Evolutionary conservation across 2,329 filamentous ascomycete species (phyloP).

Genomic region (Beauveria medogensis): DNA sequence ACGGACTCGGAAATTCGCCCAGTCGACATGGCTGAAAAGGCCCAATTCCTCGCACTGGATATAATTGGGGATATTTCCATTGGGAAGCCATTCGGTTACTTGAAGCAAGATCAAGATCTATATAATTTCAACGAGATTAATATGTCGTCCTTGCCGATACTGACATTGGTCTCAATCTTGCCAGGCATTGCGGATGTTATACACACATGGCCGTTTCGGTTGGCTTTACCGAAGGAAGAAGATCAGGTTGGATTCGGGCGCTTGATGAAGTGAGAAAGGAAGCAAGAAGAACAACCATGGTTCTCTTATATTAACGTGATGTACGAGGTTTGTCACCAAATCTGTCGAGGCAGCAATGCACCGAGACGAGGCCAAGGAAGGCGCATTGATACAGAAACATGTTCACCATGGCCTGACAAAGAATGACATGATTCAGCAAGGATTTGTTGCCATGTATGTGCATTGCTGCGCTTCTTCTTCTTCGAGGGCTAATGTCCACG

Average conservation of each 20-base stretch:
- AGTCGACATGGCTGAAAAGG: constrained; percentile 42
- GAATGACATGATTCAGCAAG: constrained; percentile 30
- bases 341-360: constrained; percentile 20
- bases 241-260: constrained; percentile 31
- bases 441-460: constrained; percentile 30
- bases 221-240: constrained; percentile 27
- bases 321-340: constrained; percentile 18
- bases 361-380: constrained; percentile 14
- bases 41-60: constrained; percentile 46
- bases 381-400: constrained; percentile 33
- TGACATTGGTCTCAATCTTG: constrained; percentile 29
- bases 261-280: constrained; percentile 26
- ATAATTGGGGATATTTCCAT: constrained; percentile 45
- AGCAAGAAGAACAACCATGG: neutral
- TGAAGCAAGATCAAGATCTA: constrained; percentile 40
- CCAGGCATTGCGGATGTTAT: constrained; percentile 27
- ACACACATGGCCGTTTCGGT: constrained; percentile 28
- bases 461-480: neutral
- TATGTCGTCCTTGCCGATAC: constrained; percentile 30
- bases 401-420: constrained; percentile 28
- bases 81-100: constrained; percentile 43
- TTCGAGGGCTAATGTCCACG: neutral
- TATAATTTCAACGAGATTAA: constrained; percentile 37
- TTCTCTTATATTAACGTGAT: neutral
- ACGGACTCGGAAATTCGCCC: constrained; percentile 23